Evolutionary conservation across 345 rosid genomes (phyloP), one percentile per base, ranked within the genome.

Genomic region (Salix viminalis): DNA sequence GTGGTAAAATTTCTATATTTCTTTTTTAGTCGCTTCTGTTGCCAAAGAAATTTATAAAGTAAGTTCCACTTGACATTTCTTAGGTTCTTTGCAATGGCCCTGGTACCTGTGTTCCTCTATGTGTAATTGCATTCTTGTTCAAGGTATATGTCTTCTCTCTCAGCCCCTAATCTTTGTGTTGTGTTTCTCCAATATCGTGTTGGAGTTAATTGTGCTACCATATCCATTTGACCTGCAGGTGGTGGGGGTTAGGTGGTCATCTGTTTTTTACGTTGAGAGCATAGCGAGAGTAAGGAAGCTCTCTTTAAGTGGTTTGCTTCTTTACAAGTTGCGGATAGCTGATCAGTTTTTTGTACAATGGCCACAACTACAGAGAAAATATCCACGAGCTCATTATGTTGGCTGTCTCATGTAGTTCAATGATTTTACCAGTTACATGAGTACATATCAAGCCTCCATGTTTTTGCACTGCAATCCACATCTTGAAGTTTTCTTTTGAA

Each of bases 11-110:
- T 56, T 71, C 66, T 79, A 23, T 2, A 30, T 10, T 73, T 16
- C n/a, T 15, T 64, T 64, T 34, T 61, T 13, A 15, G 50, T 75
- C 7, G 52, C 42, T 68, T 39, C n/a, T 74, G 67, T 37, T 75
- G 13, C 65, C 66, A 16, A n/a, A 48, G 41, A 62, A 26, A 18
- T 74, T 30, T 62, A 76, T 62, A 28, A 73, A 42, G 23, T 16
- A 39, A 52, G 16, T 37, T 5, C 4, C 39, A 28, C 48, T 18
- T 18, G 24, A 50, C 23, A 6, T n/a, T 67, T 28, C 70, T 50
- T 78, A 92, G 98, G 83, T 96, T 78, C 91, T 92, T 75, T 96
- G 99, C 86, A 93, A 96, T 83, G 98, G 98, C 79, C 98, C 99
- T 21, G 97, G 97, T 77, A 92, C 99, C 7, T 96, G 99, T 80